phyloP scores from a whole-genome alignment of 345 rosid genomes.

The Acer campestre region DNA sequence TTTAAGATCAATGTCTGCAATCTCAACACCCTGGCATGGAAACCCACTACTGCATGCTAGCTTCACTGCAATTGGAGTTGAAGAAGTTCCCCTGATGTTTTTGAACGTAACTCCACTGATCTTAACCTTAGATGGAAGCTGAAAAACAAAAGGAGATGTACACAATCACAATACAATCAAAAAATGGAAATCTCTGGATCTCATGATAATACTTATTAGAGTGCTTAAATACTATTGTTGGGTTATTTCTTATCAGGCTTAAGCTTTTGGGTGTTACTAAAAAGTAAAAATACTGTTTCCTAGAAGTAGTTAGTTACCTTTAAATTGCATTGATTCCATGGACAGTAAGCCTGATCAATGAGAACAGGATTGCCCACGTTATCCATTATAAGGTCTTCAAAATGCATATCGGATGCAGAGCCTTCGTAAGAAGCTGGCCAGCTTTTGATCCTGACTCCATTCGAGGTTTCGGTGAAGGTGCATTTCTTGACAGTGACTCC shows the following conservation, averaged over 20 bases:
- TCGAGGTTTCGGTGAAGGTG: conserved; percentile 34
- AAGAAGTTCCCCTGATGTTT: conserved; percentile 49
- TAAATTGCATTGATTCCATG: conserved; percentile 36
- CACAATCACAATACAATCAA: background rate
- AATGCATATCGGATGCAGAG: conserved; percentile 38
- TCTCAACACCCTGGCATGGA: conserved; percentile 31
- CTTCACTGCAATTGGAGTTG: conserved; percentile 34
- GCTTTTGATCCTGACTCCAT: conserved; percentile 66
- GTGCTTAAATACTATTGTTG: too few species aligned
- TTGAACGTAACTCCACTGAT: conserved; percentile 51
- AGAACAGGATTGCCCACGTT: conserved; percentile 54
- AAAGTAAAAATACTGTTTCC: too few species aligned
- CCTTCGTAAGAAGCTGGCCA: conserved; percentile 50
- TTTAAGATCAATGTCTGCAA: conserved; percentile 38
- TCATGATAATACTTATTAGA: too few species aligned
- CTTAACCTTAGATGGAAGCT: conserved; percentile 45
- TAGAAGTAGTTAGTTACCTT: conserved; percentile 27
- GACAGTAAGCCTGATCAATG: conserved; percentile 56
- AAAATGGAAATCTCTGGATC: too few species aligned
- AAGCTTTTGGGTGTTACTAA: too few species aligned
- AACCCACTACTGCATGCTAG: background rate
- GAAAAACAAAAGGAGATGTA: background rate
- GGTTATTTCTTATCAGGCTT: too few species aligned
- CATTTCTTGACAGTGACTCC: conserved; percentile 46
- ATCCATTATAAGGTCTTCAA: conserved; percentile 52